These are phyloP conservation scores for Tripterygium wilfordii DNA, from an alignment of 177 flowering plant species.

Conservation along the genomic window DNA sequence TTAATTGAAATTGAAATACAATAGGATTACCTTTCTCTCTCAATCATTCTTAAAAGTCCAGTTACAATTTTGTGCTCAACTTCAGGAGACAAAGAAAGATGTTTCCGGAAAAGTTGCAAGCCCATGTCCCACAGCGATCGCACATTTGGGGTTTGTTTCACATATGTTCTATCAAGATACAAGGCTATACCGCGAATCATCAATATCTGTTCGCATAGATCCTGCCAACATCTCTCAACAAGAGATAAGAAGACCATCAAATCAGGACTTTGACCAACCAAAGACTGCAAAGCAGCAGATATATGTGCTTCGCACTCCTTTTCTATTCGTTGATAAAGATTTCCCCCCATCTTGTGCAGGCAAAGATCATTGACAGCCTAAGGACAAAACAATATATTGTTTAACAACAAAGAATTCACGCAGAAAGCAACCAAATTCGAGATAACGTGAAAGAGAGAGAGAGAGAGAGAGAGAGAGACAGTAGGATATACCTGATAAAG, in stretches of 20 bases:
- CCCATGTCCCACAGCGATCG: conserved; percentile 99
- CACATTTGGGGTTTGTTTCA: conserved; percentile 79
- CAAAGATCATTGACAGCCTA: conserved; percentile 95
- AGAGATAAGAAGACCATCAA: conserved; percentile 83
- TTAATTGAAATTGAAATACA: no score
- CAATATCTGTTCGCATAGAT: conserved; percentile 92
- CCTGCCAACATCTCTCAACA: conserved; percentile 97
- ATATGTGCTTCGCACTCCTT: conserved; percentile 88
- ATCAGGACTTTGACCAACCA: conserved; percentile 97
- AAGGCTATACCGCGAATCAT: conserved; percentile 98
- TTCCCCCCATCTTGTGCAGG: conserved; percentile 90
- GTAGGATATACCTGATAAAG: conserved; percentile 70
- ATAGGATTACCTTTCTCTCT: conserved; percentile 75
- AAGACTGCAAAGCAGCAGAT: conserved; percentile 53
- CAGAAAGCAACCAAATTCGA: neutral
- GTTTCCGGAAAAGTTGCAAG: conserved; percentile 87
- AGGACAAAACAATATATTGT: conserved; percentile 8
- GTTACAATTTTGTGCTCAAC: conserved; percentile 98
- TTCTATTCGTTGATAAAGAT: conserved; percentile 79
- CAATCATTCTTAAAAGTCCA: conserved; percentile 91
- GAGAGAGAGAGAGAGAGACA: neutral
- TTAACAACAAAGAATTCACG: conserved; percentile 1
- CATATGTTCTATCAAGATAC: conserved; percentile 91
- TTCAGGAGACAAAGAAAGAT: conserved; percentile 77
- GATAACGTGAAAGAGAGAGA: no score